A percentile compares a stretch with the other conserved stretches of the same genome.
Conservation (phyloP, 306 rosid genomes). For the Fragaria iinumae region DNA sequence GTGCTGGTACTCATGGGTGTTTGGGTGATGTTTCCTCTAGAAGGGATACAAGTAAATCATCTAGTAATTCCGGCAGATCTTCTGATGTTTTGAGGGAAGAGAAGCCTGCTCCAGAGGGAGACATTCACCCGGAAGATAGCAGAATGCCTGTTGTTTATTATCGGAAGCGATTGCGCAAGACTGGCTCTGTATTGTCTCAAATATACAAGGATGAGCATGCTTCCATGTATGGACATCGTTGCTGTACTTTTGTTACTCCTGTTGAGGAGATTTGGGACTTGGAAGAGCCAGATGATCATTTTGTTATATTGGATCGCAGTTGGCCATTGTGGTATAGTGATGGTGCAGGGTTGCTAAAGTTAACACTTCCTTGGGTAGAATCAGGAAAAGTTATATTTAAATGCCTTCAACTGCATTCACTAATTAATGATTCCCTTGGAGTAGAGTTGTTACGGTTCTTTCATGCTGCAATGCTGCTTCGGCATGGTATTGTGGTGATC, state of each 20-base stretch:
- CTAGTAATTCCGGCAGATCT: constrained; percentile 42
- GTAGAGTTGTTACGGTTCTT: constrained; percentile 46
- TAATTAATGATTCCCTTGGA: constrained; percentile 39
- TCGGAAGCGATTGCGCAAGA: constrained; percentile 65
- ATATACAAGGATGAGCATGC: constrained; percentile 30
- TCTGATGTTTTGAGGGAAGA: constrained; percentile 38
- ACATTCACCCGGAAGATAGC: constrained; percentile 38
- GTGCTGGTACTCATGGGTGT: constrained; percentile 31
- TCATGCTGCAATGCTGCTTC: constrained; percentile 46
- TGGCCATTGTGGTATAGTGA: constrained; percentile 56
- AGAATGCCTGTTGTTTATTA: constrained; percentile 74
- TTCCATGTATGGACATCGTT: constrained; percentile 29
- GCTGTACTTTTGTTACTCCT: constrained; percentile 28
- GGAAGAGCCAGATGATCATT: constrained; percentile 28
- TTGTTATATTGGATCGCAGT: constrained; percentile 28
- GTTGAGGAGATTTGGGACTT: constrained; percentile 26
- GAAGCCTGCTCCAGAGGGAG: constrained; percentile 40
- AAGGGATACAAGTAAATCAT: constrained; percentile 35
- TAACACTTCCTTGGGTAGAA: constrained; percentile 38
- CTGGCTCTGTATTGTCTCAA: constrained; percentile 37
- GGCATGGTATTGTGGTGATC: constrained; percentile 52
- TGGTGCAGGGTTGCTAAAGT: constrained; percentile 47
- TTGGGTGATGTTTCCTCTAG: constrained; percentile 30
- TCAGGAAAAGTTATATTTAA: constrained; percentile 45
- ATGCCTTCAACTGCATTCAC: constrained; percentile 39